These are phyloP conservation scores for Magnusiomyces sp. DNA, from an alignment of 1,139 yeast genomes.

Conservation along the genomic window DNA sequence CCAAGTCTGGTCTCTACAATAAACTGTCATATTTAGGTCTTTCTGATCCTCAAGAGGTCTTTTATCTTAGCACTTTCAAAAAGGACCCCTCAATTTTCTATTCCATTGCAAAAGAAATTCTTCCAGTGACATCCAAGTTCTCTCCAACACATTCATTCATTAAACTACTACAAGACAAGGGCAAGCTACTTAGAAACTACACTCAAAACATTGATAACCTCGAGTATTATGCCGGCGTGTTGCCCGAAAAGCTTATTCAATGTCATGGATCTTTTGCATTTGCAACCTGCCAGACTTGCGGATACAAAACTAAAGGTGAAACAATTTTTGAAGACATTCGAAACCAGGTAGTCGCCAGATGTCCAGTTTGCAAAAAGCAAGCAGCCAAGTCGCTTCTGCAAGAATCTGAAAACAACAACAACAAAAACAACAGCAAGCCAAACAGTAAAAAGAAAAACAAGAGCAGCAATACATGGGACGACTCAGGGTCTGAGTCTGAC, in stretches of 20 bases:
- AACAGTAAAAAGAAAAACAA: constrained; percentile 6
- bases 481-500: constrained; percentile 12
- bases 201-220: constrained; percentile 93
- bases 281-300: constrained; percentile 82
- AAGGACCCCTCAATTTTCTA: constrained; percentile 79
- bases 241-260: constrained; percentile 65
- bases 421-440: constrained; percentile 10
- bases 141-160: constrained; percentile 88
- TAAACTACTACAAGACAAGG: constrained; percentile 62
- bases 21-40: constrained; percentile 63
- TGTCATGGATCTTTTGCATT: constrained; percentile 95
- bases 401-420: constrained; percentile 7
- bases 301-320: constrained; percentile 58
- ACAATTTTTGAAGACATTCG: constrained; percentile 55
- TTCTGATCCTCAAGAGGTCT: constrained; percentile 90
- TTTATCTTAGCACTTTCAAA: constrained; percentile 64
- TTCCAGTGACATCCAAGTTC: constrained; percentile 57
- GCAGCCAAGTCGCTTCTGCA: constrained; percentile 13
- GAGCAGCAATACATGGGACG: constrained; percentile 2
- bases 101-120: constrained; percentile 76
- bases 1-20: constrained; percentile 73
- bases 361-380: constrained; percentile 48
- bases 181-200: constrained; percentile 75
- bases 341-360: constrained; percentile 53
- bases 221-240: constrained; percentile 76